Percentiles rank a stretch among this genome's conserved stretches.
Conservation (phyloP, 2,329 filamentous ascomycete genomes). For the Clonostachys solani region DNA sequence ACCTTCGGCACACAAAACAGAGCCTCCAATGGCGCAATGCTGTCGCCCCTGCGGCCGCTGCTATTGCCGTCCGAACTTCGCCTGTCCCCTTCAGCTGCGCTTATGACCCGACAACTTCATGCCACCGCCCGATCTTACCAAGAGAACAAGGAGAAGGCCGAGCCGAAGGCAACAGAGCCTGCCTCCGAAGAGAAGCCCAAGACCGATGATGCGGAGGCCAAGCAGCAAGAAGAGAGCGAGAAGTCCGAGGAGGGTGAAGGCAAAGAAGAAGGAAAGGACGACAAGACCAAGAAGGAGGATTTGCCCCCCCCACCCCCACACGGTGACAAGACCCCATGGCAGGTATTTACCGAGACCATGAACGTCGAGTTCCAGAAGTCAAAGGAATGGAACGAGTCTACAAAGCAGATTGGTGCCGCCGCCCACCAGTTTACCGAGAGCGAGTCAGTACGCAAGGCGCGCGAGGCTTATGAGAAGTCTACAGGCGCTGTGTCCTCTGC, state of each 20-base stretch:
- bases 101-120: constrained; percentile 25
- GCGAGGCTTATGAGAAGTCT: constrained; percentile 81
- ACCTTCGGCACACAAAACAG: constrained; percentile 16
- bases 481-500: constrained; percentile 78
- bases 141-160: constrained; percentile 31
- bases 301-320: constrained; percentile 87
- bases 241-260: constrained; percentile 31
- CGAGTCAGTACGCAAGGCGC: constrained; percentile 80
- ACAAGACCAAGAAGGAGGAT: constrained; percentile 62
- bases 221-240: constrained; percentile 22
- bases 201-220: constrained; percentile 17
- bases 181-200: constrained; percentile 38
- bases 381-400: constrained; percentile 99
- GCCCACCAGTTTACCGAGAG: constrained; percentile 92
- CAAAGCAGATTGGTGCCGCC: constrained; percentile 85
- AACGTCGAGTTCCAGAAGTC: constrained; percentile 91
- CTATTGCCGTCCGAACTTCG: constrained; percentile 31
- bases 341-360: constrained; percentile 98
- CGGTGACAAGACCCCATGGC: constrained; percentile 97
- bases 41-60: constrained; percentile 37
- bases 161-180: constrained; percentile 21
- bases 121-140: constrained; percentile 18
- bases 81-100: constrained; percentile 20
- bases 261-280: constrained; percentile 45
- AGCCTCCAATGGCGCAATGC: constrained; percentile 16